Evolutionary conservation across 495 filamentous ascomycete genomes (phyloP), one percentile per base, ranked within the genome.

Genomic region (Lineolata rhizophorae): DNA sequence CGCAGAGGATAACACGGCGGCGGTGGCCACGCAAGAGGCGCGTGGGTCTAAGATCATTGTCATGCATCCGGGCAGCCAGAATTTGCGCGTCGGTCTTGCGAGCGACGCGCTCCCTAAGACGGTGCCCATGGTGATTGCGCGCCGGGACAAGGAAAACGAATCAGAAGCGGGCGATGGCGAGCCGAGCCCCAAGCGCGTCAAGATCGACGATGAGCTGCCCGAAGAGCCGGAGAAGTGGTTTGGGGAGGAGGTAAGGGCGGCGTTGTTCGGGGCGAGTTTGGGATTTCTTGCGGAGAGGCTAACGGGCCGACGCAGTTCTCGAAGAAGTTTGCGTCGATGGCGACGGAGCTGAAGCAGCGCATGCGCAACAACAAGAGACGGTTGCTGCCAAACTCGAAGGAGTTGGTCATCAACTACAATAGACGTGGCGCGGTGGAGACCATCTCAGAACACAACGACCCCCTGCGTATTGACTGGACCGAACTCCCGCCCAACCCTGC

Each of bases 51-150:
- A 90, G 49, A 74, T 93, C 33, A 84, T 97, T 46, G 76, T 95
- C 20, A 79, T 97, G 34, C 87, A 97, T 48, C 66, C 85, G n/a
- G 87, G 87, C n/a, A 93, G 83, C 46, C 87, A 97, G 55, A 95
- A 95, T 36, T 51, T 95, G 33, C 64, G 87, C 20, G 81, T 97
- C 38, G 87, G 87, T 0, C 62, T 94, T 29, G 79, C 85, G 3
- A 94, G 78, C 45, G 87, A 97, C 58, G 87, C 84, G 14, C 53
- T 97, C 20, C 87, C 87, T 0, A 92, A 84, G 53, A 85, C 78
- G 2, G 63, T 95, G 18, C 90, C 90, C 3, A 95, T 91, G 77
- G 70, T 76, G 0, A 77, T 94, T 43, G 87, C 84, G 8, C 67
- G 74, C 34, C 78, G 69, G 44, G 75, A 72, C 41, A 46, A 55